Conservation (phyloP, 768 basidiomycete genomes). For the Collybia nuda region DNA sequence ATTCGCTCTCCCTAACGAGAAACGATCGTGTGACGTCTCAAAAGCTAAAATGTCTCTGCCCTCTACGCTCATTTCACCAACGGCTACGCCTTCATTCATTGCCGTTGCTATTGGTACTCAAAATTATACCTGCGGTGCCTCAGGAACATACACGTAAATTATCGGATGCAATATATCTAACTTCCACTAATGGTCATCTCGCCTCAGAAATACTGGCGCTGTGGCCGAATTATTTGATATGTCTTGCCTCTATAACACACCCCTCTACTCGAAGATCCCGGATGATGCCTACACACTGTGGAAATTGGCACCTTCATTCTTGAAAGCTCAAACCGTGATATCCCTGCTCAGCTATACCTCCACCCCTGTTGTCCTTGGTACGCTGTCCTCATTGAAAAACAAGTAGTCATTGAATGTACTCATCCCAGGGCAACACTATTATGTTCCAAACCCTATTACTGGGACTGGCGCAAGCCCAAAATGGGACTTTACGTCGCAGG, state of each 20-base stretch:
- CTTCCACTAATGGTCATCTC: background rate
- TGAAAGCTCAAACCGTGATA: slow-evolving; percentile 10
- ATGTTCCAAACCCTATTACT: slow-evolving; percentile 43
- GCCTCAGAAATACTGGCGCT: slow-evolving; percentile 42
- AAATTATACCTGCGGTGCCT: slow-evolving; percentile 51
- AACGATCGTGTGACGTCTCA: slow-evolving; percentile 21
- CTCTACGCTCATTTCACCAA: slow-evolving; percentile 33
- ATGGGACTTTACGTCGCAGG: slow-evolving; percentile 55
- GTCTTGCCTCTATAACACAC: slow-evolving; percentile 40
- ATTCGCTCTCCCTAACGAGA: slow-evolving; percentile 10
- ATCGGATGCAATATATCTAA: background rate
- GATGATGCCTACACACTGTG: slow-evolving; percentile 26
- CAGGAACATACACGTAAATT: slow-evolving; percentile 44
- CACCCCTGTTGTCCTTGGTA: slow-evolving; percentile 22
- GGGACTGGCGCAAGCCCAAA: slow-evolving; percentile 44
- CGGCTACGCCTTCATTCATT: slow-evolving; percentile 33
- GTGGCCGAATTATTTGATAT: slow-evolving; percentile 55
- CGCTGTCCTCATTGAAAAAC: background rate
- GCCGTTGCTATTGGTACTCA: slow-evolving; percentile 49
- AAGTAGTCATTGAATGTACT: background rate
- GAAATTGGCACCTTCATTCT: slow-evolving; percentile 14
- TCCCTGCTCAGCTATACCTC: slow-evolving; percentile 6
- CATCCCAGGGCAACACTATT: slow-evolving; percentile 52
- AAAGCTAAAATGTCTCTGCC: slow-evolving; percentile 26
- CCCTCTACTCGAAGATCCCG: slow-evolving; percentile 27